A percentile compares a stretch with the other conserved stretches of the same genome.
phyloP scores from a whole-genome alignment of 2,329 filamentous ascomycete genomes.

The Curvularia sp. region DNA sequence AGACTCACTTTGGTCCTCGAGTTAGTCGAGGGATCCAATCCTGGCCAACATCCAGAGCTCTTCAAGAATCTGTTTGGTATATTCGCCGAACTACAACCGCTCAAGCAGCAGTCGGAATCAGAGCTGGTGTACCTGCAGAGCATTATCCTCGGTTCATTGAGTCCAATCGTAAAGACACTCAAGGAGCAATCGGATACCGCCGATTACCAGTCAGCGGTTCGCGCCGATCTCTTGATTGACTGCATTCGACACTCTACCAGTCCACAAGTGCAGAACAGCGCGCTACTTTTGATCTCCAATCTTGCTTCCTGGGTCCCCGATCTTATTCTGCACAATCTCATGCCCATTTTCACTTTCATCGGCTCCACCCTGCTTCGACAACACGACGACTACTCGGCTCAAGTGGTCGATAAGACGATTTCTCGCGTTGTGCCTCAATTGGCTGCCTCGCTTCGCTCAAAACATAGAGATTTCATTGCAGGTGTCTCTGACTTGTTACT shows the following conservation, averaged over 20 bases:
- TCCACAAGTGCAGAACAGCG: constrained; percentile 91
- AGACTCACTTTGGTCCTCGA: constrained; percentile 88
- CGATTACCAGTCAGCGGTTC: constrained; percentile 79
- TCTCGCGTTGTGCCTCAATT: constrained; percentile 92
- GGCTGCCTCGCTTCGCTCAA: constrained; percentile 80
- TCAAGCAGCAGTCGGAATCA: constrained; percentile 79
- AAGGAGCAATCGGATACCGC: constrained; percentile 62
- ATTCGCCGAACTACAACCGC: constrained; percentile 85
- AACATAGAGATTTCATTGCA: constrained; percentile 77
- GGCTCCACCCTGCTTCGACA: constrained; percentile 88
- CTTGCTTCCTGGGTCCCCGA: constrained; percentile 89
- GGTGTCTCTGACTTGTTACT: constrained; percentile 89
- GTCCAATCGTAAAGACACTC: constrained; percentile 82
- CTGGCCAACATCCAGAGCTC: constrained; percentile 76
- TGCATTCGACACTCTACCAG: constrained; percentile 91
- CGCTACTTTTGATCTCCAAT: constrained; percentile 84
- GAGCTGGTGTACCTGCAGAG: constrained; percentile 91
- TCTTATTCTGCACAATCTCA: constrained; percentile 92
- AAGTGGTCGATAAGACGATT: constrained; percentile 93
- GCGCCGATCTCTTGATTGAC: constrained; percentile 89
- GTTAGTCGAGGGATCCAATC: constrained; percentile 80
- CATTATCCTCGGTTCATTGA: constrained; percentile 79
- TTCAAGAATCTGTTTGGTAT: constrained; percentile 81
- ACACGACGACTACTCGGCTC: constrained; percentile 94
- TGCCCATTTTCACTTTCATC: constrained; percentile 99